Conservation (phyloP, 257 asterid genomes). For the Nicotiana obtusifolia region DNA sequence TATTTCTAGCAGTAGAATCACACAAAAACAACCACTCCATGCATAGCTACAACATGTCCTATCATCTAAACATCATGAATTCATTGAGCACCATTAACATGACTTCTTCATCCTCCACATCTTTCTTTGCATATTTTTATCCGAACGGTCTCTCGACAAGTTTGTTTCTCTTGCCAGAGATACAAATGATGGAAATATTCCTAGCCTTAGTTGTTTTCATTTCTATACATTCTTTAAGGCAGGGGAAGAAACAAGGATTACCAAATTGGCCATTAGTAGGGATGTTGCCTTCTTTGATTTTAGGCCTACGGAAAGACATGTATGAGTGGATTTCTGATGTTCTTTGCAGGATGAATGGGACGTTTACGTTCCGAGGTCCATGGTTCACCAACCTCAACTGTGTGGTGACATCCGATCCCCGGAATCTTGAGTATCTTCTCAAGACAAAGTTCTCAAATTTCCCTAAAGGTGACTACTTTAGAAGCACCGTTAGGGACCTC, state of each 20-base stretch:
- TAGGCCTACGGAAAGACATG: slow-evolving; percentile 46
- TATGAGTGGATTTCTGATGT: slow-evolving; percentile 79
- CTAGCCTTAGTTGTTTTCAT: slow-evolving; percentile 48
- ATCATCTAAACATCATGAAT: slow-evolving; percentile 40
- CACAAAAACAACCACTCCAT: slow-evolving; percentile 29
- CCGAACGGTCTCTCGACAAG: background rate
- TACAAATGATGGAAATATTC: slow-evolving; percentile 56
- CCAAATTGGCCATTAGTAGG: slow-evolving; percentile 80
- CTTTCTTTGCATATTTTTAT: background rate
- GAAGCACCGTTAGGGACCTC: slow-evolving; percentile 56
- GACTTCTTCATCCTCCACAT: slow-evolving; percentile 12
- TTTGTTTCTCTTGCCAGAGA: slow-evolving; percentile 31
- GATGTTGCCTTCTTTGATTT: slow-evolving; percentile 74
- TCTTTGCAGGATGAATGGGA: slow-evolving; percentile 45
- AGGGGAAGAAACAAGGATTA: slow-evolving; percentile 43
- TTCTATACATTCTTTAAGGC: slow-evolving; percentile 40
- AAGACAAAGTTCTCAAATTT: slow-evolving; percentile 68
- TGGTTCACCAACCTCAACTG: slow-evolving; percentile 79
- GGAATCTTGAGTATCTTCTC: slow-evolving; percentile 76
- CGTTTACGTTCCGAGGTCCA: slow-evolving; percentile 72
- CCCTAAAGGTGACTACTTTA: slow-evolving; percentile 72
- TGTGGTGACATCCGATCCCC: slow-evolving; percentile 75
- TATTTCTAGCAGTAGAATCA: slow-evolving; percentile 12
- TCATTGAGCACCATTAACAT: slow-evolving; percentile 11
- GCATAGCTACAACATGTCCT: slow-evolving; percentile 23